A percentile compares a stretch with the other conserved stretches of the same genome.
These are phyloP conservation scores for Hanseniaspora singularis DNA, from an alignment of 805 yeast genomes.

Conservation along the genomic window DNA sequence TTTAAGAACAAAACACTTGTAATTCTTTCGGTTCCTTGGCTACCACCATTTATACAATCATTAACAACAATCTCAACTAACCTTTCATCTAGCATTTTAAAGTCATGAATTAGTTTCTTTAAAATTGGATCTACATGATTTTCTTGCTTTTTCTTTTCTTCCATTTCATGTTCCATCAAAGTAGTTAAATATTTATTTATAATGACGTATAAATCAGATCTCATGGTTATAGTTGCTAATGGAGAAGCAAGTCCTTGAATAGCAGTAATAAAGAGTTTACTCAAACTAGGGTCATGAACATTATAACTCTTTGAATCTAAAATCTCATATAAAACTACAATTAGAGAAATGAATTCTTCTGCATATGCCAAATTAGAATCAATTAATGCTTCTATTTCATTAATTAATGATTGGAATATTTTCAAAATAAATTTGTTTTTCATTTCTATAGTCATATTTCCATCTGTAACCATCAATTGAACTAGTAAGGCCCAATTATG, in stretches of 20 bases:
- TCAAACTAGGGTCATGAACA: slow-evolving; percentile 42
- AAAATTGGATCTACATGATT: slow-evolving; percentile 23
- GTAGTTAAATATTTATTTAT: slow-evolving; percentile 53
- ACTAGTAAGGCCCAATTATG: slow-evolving; percentile 78
- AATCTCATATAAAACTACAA: slow-evolving; percentile 55
- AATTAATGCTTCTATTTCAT: slow-evolving; percentile 64
- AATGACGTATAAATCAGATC: slow-evolving; percentile 71
- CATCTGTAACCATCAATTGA: slow-evolving; percentile 59
- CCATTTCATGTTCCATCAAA: slow-evolving; percentile 32
- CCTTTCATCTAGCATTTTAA: slow-evolving; percentile 48
- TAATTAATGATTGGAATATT: slow-evolving; percentile 61
- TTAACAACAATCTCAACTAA: slow-evolving; percentile 54
- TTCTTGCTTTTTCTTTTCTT: not conserved
- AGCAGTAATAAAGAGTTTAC: slow-evolving; percentile 61
- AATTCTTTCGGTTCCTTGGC: slow-evolving; percentile 65
- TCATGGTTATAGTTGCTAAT: slow-evolving; percentile 48
- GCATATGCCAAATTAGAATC: slow-evolving; percentile 55
- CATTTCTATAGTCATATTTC: slow-evolving; percentile 34
- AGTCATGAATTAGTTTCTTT: slow-evolving; percentile 39
- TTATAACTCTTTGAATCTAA: slow-evolving; percentile 40
- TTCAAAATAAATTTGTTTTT: slow-evolving; percentile 59
- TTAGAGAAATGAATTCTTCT: slow-evolving; percentile 62
- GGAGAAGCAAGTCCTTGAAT: slow-evolving; percentile 63
- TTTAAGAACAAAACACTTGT: slow-evolving; percentile 69
- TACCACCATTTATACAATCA: slow-evolving; percentile 52